Evolutionary conservation across 2,329 filamentous ascomycete species (phyloP).

Genomic region (Arthrobotrys iridis): DNA sequence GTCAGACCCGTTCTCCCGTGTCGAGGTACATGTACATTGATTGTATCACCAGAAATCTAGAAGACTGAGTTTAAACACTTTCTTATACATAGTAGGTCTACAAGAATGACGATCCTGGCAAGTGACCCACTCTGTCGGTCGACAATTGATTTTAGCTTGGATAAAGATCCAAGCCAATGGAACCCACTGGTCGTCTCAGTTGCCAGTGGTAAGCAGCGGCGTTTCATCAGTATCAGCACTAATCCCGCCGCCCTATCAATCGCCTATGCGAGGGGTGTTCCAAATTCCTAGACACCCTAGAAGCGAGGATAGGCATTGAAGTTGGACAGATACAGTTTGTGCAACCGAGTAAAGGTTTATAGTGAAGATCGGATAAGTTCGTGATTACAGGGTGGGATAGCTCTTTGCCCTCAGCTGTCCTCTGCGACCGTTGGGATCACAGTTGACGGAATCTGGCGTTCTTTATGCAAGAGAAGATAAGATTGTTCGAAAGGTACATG

Average conservation of each 20-base stretch:
- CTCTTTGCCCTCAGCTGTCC: constrained; percentile 13
- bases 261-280: constrained; percentile 25
- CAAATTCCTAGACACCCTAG: constrained; percentile 45
- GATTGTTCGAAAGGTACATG: not conserved
- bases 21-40: no score
- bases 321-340: constrained; percentile 28
- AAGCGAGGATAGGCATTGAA: constrained; percentile 14
- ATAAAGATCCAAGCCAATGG: not conserved
- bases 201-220: constrained; percentile 1
- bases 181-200: not conserved
- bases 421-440: not conserved
- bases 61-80: no score
- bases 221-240: not conserved
- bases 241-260: constrained; percentile 40
- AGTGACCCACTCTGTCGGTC: no score
- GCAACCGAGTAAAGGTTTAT: constrained; percentile 34
- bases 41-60: no score
- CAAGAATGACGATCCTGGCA: no score
- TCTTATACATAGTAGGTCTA: no score
- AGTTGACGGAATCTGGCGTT: constrained; percentile 22
- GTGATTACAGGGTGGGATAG: not conserved
- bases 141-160: no score
- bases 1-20: no score
- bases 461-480: constrained; percentile 19
- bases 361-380: not conserved